Percentiles rank a stretch among this genome's conserved stretches.
Conservation (phyloP, 305 asterid species). For the Lippia alba region DNA sequence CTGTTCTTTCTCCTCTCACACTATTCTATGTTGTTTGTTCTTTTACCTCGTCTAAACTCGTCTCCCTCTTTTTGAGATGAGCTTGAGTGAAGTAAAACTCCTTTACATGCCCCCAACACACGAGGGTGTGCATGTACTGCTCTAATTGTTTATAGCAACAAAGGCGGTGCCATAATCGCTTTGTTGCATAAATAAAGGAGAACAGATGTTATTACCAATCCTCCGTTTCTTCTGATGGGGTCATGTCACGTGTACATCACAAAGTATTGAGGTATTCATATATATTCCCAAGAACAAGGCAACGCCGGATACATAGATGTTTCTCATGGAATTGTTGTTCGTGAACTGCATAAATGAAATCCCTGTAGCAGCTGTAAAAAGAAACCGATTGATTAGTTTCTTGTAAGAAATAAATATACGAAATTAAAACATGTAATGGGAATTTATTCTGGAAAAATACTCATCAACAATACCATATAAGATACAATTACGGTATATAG, state of each 20-base stretch:
- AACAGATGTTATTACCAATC: slow-evolving; percentile 73
- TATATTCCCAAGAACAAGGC: slow-evolving; percentile 82
- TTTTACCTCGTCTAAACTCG: no score
- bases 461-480: slow-evolving; percentile 91
- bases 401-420: slow-evolving; percentile 1
- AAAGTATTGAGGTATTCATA: slow-evolving; percentile 88
- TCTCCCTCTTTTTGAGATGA: no score
- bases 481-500: slow-evolving; percentile 84
- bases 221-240: slow-evolving; percentile 79
- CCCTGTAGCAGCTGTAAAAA: slow-evolving; percentile 85
- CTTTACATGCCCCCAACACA: no score
- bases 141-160: no score
- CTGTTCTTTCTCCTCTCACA: no score
- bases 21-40: no score
- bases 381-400: slow-evolving; percentile 6
- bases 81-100: no score
- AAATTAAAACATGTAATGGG: slow-evolving; percentile 9
- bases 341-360: slow-evolving; percentile 86
- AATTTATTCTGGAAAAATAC: slow-evolving; percentile 29
- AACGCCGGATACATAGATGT: slow-evolving; percentile 78
- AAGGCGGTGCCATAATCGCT: no score
- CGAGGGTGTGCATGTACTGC: no score
- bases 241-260: slow-evolving; percentile 85
- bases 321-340: slow-evolving; percentile 89
- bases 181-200: no score